Percentiles rank a stretch among this genome's conserved stretches.
phyloP scores from a whole-genome alignment of 345 rosid genomes.

The Arabidopsis arenosa region DNA sequence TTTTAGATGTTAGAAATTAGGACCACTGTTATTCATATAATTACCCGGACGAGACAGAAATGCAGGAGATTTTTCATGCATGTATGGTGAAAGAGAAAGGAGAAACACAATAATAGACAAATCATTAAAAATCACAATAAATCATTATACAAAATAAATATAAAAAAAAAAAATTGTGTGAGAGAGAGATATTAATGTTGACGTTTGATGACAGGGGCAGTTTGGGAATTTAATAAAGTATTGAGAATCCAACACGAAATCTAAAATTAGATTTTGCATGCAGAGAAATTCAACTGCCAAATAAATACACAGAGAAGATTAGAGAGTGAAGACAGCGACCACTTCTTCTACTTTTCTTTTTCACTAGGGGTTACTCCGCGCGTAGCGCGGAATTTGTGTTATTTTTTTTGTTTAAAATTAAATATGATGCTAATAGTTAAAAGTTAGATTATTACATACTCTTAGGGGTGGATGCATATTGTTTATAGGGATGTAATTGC shows the following conservation, averaged over 20 bases:
- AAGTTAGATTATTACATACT: too few species aligned
- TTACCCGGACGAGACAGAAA: conserved; percentile 46
- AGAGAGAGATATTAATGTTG: conserved; percentile 39
- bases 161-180: not conserved
- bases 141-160: not conserved
- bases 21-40: conserved; percentile 41
- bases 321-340: conserved; percentile 48
- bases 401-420: too few species aligned
- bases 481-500: too few species aligned
- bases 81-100: conserved; percentile 43
- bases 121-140: conserved; percentile 43
- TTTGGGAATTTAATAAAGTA: conserved; percentile 27
- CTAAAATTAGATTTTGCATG: conserved; percentile 51
- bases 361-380: too few species aligned
- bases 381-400: too few species aligned
- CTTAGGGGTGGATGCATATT: too few species aligned
- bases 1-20: conserved; percentile 22
- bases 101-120: conserved; percentile 43
- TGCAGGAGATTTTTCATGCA: conserved; percentile 45
- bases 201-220: conserved; percentile 43
- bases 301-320: conserved; percentile 44
- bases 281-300: conserved; percentile 47
- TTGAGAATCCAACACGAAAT: conserved; percentile 50
- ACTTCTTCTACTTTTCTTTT: conserved; percentile 23
- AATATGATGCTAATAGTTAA: too few species aligned